Base-by-base conservation (phyloP, 345 rosid species). In the Citrus australasica region DNA sequence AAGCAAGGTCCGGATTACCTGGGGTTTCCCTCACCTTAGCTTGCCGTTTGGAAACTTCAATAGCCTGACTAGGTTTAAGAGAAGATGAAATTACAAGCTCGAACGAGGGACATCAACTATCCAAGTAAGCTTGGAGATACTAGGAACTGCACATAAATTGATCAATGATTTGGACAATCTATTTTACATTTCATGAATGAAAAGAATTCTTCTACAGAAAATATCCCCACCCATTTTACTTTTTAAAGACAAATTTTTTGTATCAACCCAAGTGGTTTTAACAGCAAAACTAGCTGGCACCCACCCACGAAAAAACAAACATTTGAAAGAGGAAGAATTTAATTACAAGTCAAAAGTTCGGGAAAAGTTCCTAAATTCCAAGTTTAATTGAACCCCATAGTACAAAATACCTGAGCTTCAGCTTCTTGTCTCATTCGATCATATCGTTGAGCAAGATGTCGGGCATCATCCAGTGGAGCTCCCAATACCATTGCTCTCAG, bases 371-470 rank as follows among this genome's bases (percentile, higher is more conserved):
- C 9, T 69, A 25, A 22, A 6, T 16, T 30, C 22, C 58, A 70
- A 28, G 27, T 40, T 28, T 28, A 51, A 28, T 27, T 19, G 14
- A 21, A 21, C 58, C 61, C 6, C 35, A 30, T 30, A 69, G 65
- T 55, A 56, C 69, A 22, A 82, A 70, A 70, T 86, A 92, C 98
- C 97, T 95, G 98, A 82, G 95, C 86, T 93, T 95, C 98, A 69
- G 94, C 86, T 83, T 95, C 98, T 80, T 93, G 97, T 73, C 98
- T 89, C 92, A 95, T 85, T 79, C 98, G 86, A 81, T 92, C 97
- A 85, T 92, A 95, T n/a, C 95, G 94, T 73, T 93, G 98, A 67
- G 98, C 95, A 87, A 95, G 93, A 90, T 93, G 98, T 24, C 98
- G 88, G 21, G 98, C 98, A 85, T 95, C 98, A 77, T 93, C 98